phyloP scores from a whole-genome alignment of 2,329 filamentous ascomycete genomes.

The Hypoxylon sp. region DNA sequence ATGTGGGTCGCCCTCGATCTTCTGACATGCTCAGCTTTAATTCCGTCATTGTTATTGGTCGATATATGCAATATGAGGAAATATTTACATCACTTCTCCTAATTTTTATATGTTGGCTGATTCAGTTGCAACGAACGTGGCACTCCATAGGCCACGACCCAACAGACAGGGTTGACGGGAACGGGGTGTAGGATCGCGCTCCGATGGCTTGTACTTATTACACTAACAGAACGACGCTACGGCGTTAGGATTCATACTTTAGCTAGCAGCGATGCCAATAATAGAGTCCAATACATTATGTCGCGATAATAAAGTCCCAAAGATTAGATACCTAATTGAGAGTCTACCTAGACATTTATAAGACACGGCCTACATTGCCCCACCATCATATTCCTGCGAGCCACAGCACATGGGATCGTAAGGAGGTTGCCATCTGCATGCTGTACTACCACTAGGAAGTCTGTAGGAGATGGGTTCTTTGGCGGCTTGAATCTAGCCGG shows the following conservation, averaged over 20 bases:
- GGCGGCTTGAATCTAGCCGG: background rate
- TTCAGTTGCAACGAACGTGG: background rate
- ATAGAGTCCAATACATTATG: background rate
- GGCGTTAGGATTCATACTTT: too few relatives aligned
- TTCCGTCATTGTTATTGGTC: background rate
- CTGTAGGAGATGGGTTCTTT: background rate
- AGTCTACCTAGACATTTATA: background rate
- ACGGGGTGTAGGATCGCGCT: background rate
- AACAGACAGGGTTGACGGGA: background rate
- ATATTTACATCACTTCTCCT: background rate
- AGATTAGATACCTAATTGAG: background rate
- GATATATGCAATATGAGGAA: background rate
- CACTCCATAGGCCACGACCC: background rate
- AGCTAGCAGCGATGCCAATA: too few relatives aligned
- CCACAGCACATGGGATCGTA: background rate
- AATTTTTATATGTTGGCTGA: conserved; percentile 1
- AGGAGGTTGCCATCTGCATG: background rate
- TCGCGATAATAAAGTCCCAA: background rate
- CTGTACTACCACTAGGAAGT: background rate
- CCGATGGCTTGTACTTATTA: too few relatives aligned
- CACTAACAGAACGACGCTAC: too few relatives aligned
- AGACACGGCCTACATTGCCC: background rate
- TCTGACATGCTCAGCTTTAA: background rate
- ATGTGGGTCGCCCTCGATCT: background rate
- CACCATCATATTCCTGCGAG: background rate